Evolutionary conservation across 345 rosid species (phyloP).

Genomic region (Salix viminalis): DNA sequence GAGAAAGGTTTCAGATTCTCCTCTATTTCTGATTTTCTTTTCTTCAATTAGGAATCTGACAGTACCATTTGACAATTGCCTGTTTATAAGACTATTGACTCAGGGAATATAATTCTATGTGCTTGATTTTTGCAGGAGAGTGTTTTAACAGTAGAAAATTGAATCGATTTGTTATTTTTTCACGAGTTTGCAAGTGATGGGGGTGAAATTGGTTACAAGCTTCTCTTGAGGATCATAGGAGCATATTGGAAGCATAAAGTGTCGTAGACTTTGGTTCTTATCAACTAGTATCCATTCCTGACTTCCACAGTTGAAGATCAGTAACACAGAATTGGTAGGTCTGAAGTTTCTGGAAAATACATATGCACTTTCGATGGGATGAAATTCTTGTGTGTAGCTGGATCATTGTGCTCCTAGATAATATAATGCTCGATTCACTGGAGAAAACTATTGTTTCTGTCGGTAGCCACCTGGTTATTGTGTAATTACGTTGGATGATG

Average conservation of each 20-base stretch:
- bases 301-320: neutral
- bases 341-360: neutral
- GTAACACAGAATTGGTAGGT: neutral
- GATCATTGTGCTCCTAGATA: neutral
- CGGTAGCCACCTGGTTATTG: neutral
- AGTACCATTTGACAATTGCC: neutral
- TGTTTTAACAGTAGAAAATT: neutral
- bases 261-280: neutral
- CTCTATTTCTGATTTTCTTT: neutral
- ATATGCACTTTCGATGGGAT: neutral
- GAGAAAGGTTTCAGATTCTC: conserved; percentile 20
- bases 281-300: neutral
- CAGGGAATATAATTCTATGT: too few relatives aligned
- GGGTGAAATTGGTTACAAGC: neutral
- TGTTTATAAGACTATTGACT: neutral
- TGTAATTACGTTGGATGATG: neutral
- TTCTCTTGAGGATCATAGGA: neutral
- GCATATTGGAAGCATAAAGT: neutral
- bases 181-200: neutral
- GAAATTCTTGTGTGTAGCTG: neutral
- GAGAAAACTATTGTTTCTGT: neutral
- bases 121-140: neutral
- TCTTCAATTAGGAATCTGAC: neutral
- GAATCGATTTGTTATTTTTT: neutral
- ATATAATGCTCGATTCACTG: neutral